phyloP scores from a whole-genome alignment of 495 filamentous ascomycete species.

The Talaromyces liani region DNA sequence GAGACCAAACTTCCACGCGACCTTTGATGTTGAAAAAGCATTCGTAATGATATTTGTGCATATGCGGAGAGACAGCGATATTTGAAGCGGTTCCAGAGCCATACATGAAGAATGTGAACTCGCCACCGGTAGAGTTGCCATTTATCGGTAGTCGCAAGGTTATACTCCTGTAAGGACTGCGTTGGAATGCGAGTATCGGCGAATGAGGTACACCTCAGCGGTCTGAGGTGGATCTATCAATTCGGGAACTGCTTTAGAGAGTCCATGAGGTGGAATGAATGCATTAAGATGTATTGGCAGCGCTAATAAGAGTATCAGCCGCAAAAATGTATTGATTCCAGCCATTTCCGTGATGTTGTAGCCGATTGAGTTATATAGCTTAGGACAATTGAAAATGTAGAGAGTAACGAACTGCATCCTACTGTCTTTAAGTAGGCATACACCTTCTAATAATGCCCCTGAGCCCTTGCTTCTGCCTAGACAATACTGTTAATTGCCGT shows the following conservation, averaged over 20 bases:
- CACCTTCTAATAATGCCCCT: background rate
- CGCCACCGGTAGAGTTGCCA: background rate
- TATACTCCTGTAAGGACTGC: background rate
- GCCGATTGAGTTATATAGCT: background rate
- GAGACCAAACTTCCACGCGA: conserved; percentile 37
- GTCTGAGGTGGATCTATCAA: background rate
- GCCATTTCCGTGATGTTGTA: background rate
- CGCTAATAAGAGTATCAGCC: background rate
- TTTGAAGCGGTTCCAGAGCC: background rate
- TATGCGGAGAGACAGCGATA: conserved; percentile 28
- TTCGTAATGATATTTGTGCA: conserved; percentile 35
- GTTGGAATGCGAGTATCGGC: background rate
- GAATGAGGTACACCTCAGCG: background rate
- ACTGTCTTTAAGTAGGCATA: background rate
- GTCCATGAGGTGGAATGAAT: background rate
- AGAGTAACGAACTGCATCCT: background rate
- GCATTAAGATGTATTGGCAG: background rate
- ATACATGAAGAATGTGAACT: background rate
- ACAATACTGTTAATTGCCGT: background rate
- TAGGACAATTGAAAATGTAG: background rate
- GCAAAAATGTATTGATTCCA: background rate
- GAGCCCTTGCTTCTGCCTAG: background rate
- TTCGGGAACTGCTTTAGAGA: background rate
- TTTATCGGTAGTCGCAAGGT: background rate
- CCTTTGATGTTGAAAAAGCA: conserved; percentile 40